Evolutionary conservation across 768 basidiomycete genomes (phyloP), one percentile per base, ranked within the genome.

Genomic region (Boletus tylopilopsis): DNA sequence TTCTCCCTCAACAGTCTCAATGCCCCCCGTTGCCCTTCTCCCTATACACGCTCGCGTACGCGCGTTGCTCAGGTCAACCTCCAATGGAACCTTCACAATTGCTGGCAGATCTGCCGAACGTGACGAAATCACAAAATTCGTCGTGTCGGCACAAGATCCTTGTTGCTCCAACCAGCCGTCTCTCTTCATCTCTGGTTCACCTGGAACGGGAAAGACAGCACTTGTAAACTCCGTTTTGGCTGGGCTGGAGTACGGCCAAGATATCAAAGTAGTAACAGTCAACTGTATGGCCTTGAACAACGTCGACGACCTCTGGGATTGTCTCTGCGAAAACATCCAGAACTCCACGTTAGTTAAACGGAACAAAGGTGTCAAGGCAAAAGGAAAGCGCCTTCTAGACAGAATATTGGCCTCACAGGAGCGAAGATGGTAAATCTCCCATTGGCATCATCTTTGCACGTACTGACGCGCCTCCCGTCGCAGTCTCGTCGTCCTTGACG

Each of bases 151-250:
- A 61, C 61, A 81, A 21, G 64, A 68, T 24, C 49, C 66, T 38
- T 59, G 63, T 18, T 22, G 27, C 23, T 16, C 46, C 16, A 25
- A 37, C 21, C 61, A 69, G 23, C 73, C 80, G 10, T 76, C 80
- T 36, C 74, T 95, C 50, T 97, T 94, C 67, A 84, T 97, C 45
- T 94, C 94, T 9, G 95, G 95, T 9, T 82, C 91, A 2, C 93
- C 94, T 4, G 95, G 94, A 1, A 92, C 91, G 3, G 92, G 92
- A 18, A 94, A 95, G 72, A 94, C 90, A 2, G 92, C 90, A 0
- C 72, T 95, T 4, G 80, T 93, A 23, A 84, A 85, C 58, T 73
- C 82, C 5, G 70, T 90, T 24, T 64, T 94, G 19, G 49, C 66
- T n/a, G 67, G 70, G 8, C 54, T 77, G 23, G 66, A 72, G 22